phyloP scores from a whole-genome alignment of 2,329 filamentous ascomycete species.

The Aspergillus brasiliensis region DNA sequence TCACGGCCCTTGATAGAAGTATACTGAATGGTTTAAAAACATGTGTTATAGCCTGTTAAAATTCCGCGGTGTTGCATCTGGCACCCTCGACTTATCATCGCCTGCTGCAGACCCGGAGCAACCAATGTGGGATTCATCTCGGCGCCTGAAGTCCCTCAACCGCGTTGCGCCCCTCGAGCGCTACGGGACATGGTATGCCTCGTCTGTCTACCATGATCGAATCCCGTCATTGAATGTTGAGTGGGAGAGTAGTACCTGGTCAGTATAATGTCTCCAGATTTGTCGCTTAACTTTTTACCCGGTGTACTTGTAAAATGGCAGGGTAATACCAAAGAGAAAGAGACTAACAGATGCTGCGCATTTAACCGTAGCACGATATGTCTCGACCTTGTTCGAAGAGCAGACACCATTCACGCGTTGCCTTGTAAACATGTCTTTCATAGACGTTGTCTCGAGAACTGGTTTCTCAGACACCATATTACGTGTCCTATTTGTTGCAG shows the following conservation, averaged over 20 bases:
- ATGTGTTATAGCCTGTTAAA: background rate
- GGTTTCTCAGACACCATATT: background rate
- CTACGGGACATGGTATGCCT: background rate
- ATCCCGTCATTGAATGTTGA: background rate
- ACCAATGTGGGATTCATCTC: background rate
- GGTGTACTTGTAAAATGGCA: too few species aligned
- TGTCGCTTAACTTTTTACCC: background rate
- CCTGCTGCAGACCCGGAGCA: background rate
- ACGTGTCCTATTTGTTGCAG: background rate
- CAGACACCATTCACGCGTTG: background rate
- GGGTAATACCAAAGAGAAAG: too few species aligned
- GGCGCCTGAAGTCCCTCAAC: background rate
- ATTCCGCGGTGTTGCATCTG: background rate
- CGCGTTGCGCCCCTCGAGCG: background rate
- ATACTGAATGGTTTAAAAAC: background rate
- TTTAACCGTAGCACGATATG: background rate
- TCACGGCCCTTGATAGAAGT: background rate
- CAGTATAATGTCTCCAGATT: background rate
- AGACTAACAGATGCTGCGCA: background rate
- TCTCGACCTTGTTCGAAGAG: background rate
- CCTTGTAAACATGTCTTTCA: background rate
- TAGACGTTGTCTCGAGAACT: background rate
- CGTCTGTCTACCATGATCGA: background rate
- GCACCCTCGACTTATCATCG: background rate
- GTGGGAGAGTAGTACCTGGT: background rate